Percentiles rank a stretch among this genome's conserved stretches.
These are phyloP conservation scores for Megacollybia marginata DNA, from an alignment of 768 basidiomycete species.

Conservation along the genomic window DNA sequence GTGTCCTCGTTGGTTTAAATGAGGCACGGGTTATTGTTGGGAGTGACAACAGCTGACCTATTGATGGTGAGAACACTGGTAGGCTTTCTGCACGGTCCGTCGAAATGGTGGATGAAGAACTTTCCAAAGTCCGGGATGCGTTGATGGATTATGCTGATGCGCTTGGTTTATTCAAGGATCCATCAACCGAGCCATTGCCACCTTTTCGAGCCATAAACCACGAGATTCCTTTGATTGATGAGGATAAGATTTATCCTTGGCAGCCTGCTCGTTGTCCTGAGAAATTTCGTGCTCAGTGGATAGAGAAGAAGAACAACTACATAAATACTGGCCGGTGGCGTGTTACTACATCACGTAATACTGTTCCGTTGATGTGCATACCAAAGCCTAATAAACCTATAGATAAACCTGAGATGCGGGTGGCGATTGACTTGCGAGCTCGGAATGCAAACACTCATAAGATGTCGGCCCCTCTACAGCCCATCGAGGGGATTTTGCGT, in stretches of 20 bases:
- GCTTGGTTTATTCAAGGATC: neutral
- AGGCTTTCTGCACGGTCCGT: neutral
- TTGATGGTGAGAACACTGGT: neutral
- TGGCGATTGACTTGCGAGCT: too few species aligned
- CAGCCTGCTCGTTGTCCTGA: constrained; percentile 21
- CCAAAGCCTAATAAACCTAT: too few species aligned
- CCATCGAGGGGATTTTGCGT: too few species aligned
- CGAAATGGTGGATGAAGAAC: neutral
- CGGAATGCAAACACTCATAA: too few species aligned
- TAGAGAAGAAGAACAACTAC: too few species aligned
- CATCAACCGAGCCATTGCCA: neutral
- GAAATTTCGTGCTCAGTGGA: too few species aligned
- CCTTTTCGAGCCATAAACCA: constrained; percentile 3
- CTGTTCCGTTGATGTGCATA: too few species aligned
- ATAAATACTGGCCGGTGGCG: too few species aligned
- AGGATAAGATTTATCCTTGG: constrained; percentile 17
- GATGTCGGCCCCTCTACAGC: too few species aligned
- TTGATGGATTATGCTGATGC: neutral
- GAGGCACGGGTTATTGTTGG: too few species aligned
- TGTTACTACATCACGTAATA: too few species aligned
- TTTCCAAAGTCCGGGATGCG: neutral
- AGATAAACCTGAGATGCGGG: too few species aligned
- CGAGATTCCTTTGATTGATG: constrained; percentile 3
- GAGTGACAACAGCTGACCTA: neutral
- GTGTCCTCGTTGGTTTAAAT: neutral